Base-by-base conservation (phyloP, 2,329 filamentous ascomycete species). In the Ascochyta clinopodiicola region DNA sequence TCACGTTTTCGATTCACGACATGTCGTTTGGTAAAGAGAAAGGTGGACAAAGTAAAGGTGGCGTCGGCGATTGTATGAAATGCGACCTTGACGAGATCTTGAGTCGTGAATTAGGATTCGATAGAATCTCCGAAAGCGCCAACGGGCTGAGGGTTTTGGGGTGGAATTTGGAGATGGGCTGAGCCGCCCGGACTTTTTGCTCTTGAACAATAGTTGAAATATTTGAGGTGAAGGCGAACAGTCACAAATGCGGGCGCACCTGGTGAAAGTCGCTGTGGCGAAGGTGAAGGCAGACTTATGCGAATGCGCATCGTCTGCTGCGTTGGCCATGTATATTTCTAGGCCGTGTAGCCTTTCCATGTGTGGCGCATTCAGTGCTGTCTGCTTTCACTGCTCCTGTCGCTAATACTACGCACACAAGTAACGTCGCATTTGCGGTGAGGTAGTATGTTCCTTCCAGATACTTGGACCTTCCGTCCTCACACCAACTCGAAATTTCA, bases 181-280 rank as follows among this genome's bases (percentile, higher is more conserved):
- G 13, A 12, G 4, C 29, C 4, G 21, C 12, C 8, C 35, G 3
- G 12, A 9, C 6, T 25, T 19, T 4, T 6, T 24, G 19, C 32
- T 51, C 25, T 32, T 44, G 34, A 29, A 43, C 17, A 44, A 32
- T 39, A 39, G 19, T 32, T 32, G 29, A 12, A 25, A 56, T 22
- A 51, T 44, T 31, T 34, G 25, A 59, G 46, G 61, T 67, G 59
- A 65, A 61, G 46, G 51, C 38, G 53, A 36, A 2, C 31, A 21
- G 37, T 31, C 36, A 46, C 39, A 37, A 21, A 29, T 15, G 31
- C 3, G 12, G 15, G 17, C 10, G 10, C 17, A 5, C 6, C 12
- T 24, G 15, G 37, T 51, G 39, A 22, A 8, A 15, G 24, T 13
- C 13, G 15, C 12, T 3, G 8, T 32, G 6, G 38, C 35, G 44